These are phyloP conservation scores for Agaricales sp. DNA, from an alignment of 1,284 basidiomycete species.

Conservation along the genomic window DNA sequence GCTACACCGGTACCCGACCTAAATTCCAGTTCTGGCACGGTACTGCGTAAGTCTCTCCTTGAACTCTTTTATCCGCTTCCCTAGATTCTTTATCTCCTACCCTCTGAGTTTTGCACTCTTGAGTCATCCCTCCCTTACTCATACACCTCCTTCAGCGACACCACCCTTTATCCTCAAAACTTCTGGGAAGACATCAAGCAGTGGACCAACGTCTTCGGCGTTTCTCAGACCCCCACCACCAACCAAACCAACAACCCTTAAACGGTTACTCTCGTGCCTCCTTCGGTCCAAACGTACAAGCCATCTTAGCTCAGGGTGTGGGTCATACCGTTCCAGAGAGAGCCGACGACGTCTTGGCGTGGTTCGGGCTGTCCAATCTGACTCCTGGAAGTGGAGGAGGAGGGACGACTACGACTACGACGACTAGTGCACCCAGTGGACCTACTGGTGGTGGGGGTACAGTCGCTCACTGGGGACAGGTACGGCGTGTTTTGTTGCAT, in stretches of 20 bases:
- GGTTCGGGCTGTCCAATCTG: slow-evolving; percentile 23
- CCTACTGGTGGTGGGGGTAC: no score
- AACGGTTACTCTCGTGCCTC: slow-evolving; percentile 31
- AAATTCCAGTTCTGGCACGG: not conserved
- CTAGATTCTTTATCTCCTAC: no score
- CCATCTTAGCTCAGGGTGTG: slow-evolving; percentile 29
- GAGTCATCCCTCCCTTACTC: not conserved
- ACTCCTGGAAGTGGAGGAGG: slow-evolving; percentile 2
- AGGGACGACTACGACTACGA: not conserved
- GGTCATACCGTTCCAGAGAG: slow-evolving; percentile 34
- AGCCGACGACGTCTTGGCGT: slow-evolving; percentile 24
- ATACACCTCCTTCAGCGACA: not conserved
- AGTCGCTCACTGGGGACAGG: no score
- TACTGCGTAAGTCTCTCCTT: not conserved
- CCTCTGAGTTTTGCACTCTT: not conserved
- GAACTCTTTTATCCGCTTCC: no score
- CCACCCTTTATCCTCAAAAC: slow-evolving; percentile 29
- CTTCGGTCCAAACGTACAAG: slow-evolving; percentile 37
- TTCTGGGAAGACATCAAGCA: slow-evolving; percentile 37
- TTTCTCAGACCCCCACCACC: slow-evolving; percentile 26
- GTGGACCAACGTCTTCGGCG: slow-evolving; percentile 37
- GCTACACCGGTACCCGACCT: not conserved
- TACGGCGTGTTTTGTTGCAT: no score
- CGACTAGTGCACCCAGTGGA: no score
- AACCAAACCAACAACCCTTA: slow-evolving; percentile 26